phyloP scores from a whole-genome alignment of 2,329 filamentous ascomycete species.

The Aotearoamyces nothofagi region DNA sequence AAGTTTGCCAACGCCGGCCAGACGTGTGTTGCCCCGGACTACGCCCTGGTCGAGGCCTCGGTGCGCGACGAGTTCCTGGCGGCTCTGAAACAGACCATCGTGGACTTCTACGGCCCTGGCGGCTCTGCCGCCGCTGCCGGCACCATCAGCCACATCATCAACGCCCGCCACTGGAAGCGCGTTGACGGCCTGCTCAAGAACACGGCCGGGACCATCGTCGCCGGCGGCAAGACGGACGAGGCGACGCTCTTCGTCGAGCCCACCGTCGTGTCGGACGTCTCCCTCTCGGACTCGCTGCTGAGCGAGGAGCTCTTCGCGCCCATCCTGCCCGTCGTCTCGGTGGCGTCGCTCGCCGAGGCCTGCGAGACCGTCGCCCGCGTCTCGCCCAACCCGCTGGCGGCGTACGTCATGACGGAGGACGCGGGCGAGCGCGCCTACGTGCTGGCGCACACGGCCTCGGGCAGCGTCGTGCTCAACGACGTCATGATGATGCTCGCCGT shows the following conservation, averaged over 20 bases:
- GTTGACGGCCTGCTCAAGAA: too few species aligned
- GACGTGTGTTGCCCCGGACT: slow-evolving; percentile 25
- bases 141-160: slow-evolving; percentile 23
- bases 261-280: slow-evolving; percentile 24
- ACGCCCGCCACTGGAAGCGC: slow-evolving; percentile 26
- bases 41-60: slow-evolving; percentile 26
- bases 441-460: slow-evolving; percentile 25
- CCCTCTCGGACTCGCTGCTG: slow-evolving; percentile 22
- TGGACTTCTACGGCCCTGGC: slow-evolving; percentile 18
- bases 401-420: slow-evolving; percentile 26
- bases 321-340: slow-evolving; percentile 25
- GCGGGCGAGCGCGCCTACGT: slow-evolving; percentile 21
- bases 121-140: slow-evolving; percentile 4
- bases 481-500: slow-evolving; percentile 27
- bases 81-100: slow-evolving; percentile 19
- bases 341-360: slow-evolving; percentile 12
- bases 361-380: slow-evolving; percentile 17
- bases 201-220: too few species aligned
- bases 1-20: slow-evolving; percentile 29
- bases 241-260: slow-evolving; percentile 20
- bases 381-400: slow-evolving; percentile 22
- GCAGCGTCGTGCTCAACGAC: slow-evolving; percentile 36
- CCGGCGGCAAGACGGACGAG: slow-evolving; percentile 11
- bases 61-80: slow-evolving; percentile 23
- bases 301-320: slow-evolving; percentile 30